Base-by-base conservation (phyloP, 2,329 filamentous ascomycete species). In the Pyrenochaeta sp. region DNA sequence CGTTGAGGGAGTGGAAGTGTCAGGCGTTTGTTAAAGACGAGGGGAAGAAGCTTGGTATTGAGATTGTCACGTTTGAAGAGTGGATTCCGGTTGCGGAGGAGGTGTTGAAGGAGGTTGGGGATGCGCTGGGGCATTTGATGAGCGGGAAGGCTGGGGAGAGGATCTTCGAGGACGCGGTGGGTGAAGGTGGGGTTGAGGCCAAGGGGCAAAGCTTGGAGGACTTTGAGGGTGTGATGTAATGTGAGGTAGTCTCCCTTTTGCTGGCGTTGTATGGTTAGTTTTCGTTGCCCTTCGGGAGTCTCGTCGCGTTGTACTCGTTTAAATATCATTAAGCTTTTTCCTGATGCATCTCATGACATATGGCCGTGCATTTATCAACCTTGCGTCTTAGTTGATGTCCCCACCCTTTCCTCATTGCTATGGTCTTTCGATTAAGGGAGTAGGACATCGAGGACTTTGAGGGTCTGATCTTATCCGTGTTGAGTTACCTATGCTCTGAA, bases 61-160 rank as follows among this genome's bases (percentile, higher is more conserved):
- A 88, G 77, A 81, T 88, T 69, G 85, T 88, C 22, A 88, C 86
- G 2, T 84, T 86, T 62, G 78, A 85, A 69, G 83, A 81, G 47
- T 88, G 85, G 84, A 78, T 76, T 10, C 77, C 72, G 0, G 82
- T 86, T 49, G 86, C 86, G 1, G 74, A 77, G 45, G 79, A 79
- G 12, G 67, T 88, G 54, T 68, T 90, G 49, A 78, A 80, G 22
- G 83, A 77, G 54, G 69, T 77, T 40, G 74, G 72, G 13, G 61
- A 71, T 43, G 72, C 66, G 22, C 40, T 77, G 25, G 66, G 52
- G 15, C 52, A 48, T 28, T 60, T 77, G 49, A 65, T 68, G 56
- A 60, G 60, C 43, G 64, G 42, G 2, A 67, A 58, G 46, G 66
- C 48, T 12, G 50, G 49, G 8, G 58, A 68, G 49, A 68, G 39